Conservation (phyloP, 257 asterid genomes). For the Solanum appendiculatum region DNA sequence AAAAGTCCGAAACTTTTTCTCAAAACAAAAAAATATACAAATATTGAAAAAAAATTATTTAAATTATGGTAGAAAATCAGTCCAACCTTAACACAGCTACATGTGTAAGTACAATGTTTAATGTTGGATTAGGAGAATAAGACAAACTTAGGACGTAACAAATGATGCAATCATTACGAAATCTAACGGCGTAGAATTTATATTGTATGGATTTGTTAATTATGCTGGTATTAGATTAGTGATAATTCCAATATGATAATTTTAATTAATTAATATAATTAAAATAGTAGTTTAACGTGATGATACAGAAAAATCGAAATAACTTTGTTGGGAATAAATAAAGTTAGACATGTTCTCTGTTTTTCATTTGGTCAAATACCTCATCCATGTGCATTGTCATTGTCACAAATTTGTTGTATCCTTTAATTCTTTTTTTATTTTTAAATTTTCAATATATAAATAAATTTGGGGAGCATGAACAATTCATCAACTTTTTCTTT, state of each 20-base stretch:
- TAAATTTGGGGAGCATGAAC: no score
- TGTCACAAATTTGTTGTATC: background rate
- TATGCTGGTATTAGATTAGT: background rate
- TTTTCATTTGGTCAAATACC: constrained; percentile 17
- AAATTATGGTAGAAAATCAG: no score
- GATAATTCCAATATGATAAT: background rate
- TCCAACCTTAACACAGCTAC: no score
- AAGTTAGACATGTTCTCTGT: constrained; percentile 5
- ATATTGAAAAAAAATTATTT: no score
- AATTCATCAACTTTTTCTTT: no score
- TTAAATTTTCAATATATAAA: no score
- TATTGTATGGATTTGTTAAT: background rate
- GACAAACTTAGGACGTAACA: background rate
- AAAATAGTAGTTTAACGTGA: background rate
- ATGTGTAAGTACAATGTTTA: background rate
- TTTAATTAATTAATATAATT: background rate
- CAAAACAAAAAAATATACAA: background rate
- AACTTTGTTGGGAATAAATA: constrained; percentile 25
- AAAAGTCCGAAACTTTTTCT: no score
- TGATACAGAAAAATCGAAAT: background rate
- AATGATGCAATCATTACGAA: background rate
- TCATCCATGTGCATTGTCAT: constrained; percentile 41
- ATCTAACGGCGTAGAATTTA: constrained; percentile 7
- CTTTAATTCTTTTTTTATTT: background rate
- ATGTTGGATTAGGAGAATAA: background rate